Base-by-base conservation (phyloP, 1,284 basidiomycete genomes). In the Sanguinoderma infundibulare region DNA sequence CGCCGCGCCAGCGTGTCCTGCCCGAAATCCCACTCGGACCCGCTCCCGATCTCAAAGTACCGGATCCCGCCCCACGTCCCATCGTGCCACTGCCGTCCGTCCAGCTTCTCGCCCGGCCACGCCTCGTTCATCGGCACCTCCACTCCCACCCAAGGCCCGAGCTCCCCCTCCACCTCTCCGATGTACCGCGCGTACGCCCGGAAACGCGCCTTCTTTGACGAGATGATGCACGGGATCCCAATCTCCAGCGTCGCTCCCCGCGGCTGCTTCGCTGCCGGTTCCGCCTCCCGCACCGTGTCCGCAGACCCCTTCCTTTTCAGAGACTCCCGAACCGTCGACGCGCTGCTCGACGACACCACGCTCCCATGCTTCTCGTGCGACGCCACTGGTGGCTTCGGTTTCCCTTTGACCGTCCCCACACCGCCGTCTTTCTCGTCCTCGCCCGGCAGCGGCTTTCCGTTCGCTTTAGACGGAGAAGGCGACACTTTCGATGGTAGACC, bases 151-250 rank as follows among this genome's bases (percentile, higher is more conserved):
- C 95, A 98, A 0, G 91, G 87, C 0, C 94, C 95, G 5, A 72
- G 70, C 72, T 93, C 91, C 51, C 91, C 92, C 55, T 84, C 82
- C 5, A 96, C 84, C 68, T 91, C 88, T 2, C 95, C 95, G 55
- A 97, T 93, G 70, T 96, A 97, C 8, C 94, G 81, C 22, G 94
- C 93, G 67, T 87, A 90, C 1, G 94, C 95, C 56, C 90, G 88
- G 81, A 96, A 96, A 12, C 93, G 84, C 61, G 89, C 89, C 32
- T 91, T 83, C 69, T 91, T 91, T 36, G 89, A 89, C 0, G 90
- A 87, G 59, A 96, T 92, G 71, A 97, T 94, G 77, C 95, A 97
- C 0, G 94, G 94, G 51, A 97, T 96, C 7, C 95, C 95, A 22
- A 96, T 87, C 44, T 92, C 87, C 39, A 98, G 84, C 5, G 86